Conservation (phyloP, 2,329 filamentous ascomycete genomes). For the Capronia epimyces region DNA sequence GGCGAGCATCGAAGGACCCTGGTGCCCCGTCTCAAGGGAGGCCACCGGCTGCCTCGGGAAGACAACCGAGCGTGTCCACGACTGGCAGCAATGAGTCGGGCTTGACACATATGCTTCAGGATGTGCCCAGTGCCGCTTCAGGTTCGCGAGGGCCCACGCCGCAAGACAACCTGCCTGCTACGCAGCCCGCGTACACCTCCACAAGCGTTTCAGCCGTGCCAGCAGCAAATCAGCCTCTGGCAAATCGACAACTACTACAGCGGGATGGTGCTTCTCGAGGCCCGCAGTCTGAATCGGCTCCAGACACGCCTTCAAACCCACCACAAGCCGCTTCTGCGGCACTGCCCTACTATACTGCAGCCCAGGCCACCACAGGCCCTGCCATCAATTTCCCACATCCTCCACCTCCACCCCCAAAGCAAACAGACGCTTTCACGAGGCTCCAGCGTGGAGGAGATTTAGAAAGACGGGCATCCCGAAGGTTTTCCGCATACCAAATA, state of each 20-base stretch:
- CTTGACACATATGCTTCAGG: constrained; percentile 41
- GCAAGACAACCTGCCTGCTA: not conserved
- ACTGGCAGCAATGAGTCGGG: constrained; percentile 41
- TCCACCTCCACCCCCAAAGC: constrained; percentile 72
- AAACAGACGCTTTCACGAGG: constrained; percentile 84
- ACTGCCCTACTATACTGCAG: constrained; percentile 64
- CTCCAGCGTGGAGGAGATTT: constrained; percentile 87
- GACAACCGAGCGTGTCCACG: constrained; percentile 46
- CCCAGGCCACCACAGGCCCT: constrained; percentile 32
- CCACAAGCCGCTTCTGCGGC: constrained; percentile 72
- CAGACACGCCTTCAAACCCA: constrained; percentile 65
- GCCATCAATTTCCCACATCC: constrained; percentile 61
- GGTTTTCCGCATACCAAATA: constrained; percentile 96
- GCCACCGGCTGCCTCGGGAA: constrained; percentile 26
- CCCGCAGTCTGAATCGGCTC: constrained; percentile 34
- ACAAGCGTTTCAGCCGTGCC: constrained; percentile 5
- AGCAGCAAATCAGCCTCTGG: constrained; percentile 1
- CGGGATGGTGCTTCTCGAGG: constrained; percentile 18
- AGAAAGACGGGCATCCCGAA: constrained; percentile 82
- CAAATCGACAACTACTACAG: constrained; percentile 18
- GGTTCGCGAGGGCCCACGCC: constrained; percentile 15
- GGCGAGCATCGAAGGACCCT: constrained; percentile 48
- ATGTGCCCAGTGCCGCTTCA: constrained; percentile 26
- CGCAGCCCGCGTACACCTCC: constrained; percentile 4
- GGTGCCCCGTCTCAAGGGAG: constrained; percentile 35